phyloP scores from a whole-genome alignment of 2,329 filamentous ascomycete species.

The Fusarium palustre region DNA sequence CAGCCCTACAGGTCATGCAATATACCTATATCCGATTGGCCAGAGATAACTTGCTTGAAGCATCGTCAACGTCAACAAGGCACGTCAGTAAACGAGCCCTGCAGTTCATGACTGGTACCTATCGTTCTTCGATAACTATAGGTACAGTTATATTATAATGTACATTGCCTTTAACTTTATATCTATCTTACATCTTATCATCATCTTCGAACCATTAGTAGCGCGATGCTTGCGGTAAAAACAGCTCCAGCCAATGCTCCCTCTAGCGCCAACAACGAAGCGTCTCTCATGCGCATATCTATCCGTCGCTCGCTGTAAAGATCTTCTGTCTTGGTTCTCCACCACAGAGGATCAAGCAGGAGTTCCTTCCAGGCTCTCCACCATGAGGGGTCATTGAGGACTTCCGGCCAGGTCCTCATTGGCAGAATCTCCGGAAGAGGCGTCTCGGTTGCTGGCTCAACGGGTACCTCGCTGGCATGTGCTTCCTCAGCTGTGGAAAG shows the following conservation, averaged over 20 bases:
- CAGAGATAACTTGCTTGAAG: constrained; percentile 2
- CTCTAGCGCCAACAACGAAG: constrained; percentile 76
- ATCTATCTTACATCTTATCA: constrained; percentile 40
- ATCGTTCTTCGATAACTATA: not conserved
- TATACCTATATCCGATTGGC: constrained; percentile 31
- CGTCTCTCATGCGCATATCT: constrained; percentile 74
- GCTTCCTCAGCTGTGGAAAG: not conserved
- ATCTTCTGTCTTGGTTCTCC: constrained; percentile 65
- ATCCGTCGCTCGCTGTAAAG: constrained; percentile 74
- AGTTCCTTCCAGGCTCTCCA: constrained; percentile 60
- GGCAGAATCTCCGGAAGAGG: constrained; percentile 1
- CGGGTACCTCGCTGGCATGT: constrained; percentile 9
- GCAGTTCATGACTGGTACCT: not conserved
- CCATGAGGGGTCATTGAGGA: constrained; percentile 55
- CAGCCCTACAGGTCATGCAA: constrained; percentile 37
- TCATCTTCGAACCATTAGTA: constrained; percentile 58
- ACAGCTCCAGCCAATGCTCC: constrained; percentile 74
- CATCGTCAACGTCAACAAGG: constrained; percentile 11
- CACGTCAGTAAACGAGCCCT: not conserved
- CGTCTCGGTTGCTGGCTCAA: constrained; percentile 19
- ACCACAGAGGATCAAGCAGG: constrained; percentile 57
- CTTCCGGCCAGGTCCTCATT: constrained; percentile 56
- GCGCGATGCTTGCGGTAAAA: constrained; percentile 65
- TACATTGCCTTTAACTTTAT: constrained; percentile 36
- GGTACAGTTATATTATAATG: constrained; percentile 31